Evolutionary conservation across 176 grass and related monocot species (phyloP), one percentile per base, ranked within the genome.

Genomic region (Oryza rufipogon): DNA sequence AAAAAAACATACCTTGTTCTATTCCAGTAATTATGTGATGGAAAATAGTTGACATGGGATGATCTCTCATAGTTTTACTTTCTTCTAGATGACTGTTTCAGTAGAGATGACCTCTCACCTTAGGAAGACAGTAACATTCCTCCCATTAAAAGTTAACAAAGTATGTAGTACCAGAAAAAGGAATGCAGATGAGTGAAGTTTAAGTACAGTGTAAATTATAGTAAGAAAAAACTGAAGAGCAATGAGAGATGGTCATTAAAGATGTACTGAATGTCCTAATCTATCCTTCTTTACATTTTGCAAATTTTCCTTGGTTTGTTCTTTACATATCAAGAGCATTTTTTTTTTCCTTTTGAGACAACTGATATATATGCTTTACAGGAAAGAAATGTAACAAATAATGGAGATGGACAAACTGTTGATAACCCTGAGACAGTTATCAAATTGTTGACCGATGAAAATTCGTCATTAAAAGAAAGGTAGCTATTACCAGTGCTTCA

Each of bases 391-490:
- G 76, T 71, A 56, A 68, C 70, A 79, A 72, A 61, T 42, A 74
- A 82, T 66, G 34, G 20, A 84, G 74, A 88, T 19, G 64, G n/a
- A 44, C 74, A 71, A 39, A 69, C 64, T 44, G 66, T 49, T 77
- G 71, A 83, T 66, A 84, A 87, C 42, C 38, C 74, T 64, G 81
- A 72, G 73, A 61, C 71, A 72, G 56, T 83, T 84, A 90, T 92
- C 64, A 80, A 88, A 73, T n/a, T 88, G 45, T 82, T 97, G 54
- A 88, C 74, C 72, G 89, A 88, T 90, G 87, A 92, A 87, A 94
- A 97, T 82, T 83, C 83, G 33, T 75, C 66, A n/a, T 86, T 97
- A 26, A 85, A 97, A 61, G 80, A 94, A 68, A 85, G 88, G 91
- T 94, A 88, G 17, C 70, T 83, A 25, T 71, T 83, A 70, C 36